Conservation (phyloP, 1,284 basidiomycete species). For the Austropuccinia psidii region DNA sequence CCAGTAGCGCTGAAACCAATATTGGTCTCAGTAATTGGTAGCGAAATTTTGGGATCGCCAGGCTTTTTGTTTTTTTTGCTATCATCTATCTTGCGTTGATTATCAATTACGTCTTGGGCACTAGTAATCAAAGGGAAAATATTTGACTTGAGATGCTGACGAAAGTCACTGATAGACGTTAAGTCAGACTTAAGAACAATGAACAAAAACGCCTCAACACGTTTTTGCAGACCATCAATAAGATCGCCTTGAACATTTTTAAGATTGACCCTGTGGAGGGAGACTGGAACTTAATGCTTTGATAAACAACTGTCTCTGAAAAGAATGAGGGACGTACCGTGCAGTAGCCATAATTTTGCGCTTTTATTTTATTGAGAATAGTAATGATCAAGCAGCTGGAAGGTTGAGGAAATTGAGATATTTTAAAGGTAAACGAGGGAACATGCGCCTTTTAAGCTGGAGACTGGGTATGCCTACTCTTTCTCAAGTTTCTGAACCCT, state of each 20-base stretch:
- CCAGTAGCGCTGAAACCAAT: constrained; percentile 24
- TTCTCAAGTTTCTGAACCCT: no score
- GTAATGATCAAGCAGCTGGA: no score
- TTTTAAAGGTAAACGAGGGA: no score
- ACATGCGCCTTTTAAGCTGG: no score
- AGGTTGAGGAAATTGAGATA: no score
- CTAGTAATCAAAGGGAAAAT: constrained; percentile 30
- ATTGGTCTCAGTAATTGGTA: constrained; percentile 27
- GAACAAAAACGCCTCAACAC: constrained; percentile 31
- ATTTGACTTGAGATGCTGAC: background rate
- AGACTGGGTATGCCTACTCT: no score
- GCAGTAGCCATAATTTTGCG: no score
- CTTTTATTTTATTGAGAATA: no score
- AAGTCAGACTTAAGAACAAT: constrained; percentile 4
- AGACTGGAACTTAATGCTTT: no score
- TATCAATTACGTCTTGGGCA: constrained; percentile 24
- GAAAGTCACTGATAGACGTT: constrained; percentile 13
- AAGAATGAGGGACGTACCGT: no score
- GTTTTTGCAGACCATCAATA: constrained; percentile 27
- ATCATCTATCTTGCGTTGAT: constrained; percentile 31
- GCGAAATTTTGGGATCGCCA: background rate
- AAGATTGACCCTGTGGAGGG: constrained; percentile 17
- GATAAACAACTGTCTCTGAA: no score
- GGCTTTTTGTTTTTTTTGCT: constrained; percentile 3
- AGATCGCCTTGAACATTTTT: constrained; percentile 37